phyloP scores from a whole-genome alignment of 257 asterid genomes.

The Cynanchum wilfordii region DNA sequence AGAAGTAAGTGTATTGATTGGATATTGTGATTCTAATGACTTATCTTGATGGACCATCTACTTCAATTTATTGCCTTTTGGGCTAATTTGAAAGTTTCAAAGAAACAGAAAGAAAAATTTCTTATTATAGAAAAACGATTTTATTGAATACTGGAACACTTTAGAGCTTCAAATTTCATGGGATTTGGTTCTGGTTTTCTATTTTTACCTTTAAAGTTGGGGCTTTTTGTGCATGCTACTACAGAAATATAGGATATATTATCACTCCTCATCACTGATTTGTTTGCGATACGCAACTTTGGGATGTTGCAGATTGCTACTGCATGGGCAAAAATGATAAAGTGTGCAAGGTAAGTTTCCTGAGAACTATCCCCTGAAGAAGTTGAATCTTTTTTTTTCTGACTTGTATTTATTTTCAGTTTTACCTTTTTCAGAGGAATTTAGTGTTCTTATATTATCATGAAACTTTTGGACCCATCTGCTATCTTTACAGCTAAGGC shows the following conservation, averaged over 20 bases:
- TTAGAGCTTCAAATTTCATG: not conserved
- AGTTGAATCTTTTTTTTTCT: not conserved
- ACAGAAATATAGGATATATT: slow-evolving; percentile 2
- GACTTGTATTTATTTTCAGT: not conserved
- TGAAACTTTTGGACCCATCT: slow-evolving; percentile 4
- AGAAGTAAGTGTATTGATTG: not conserved
- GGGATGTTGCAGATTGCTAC: slow-evolving; percentile 61
- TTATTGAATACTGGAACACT: not conserved
- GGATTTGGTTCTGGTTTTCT: not conserved
- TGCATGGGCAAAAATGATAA: slow-evolving; percentile 45
- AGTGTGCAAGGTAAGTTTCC: slow-evolving; percentile 37
- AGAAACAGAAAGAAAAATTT: not conserved
- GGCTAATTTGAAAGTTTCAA: not conserved
- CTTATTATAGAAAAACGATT: not conserved
- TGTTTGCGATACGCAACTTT: slow-evolving; percentile 13
- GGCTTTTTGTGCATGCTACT: not conserved
- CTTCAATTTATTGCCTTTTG: not conserved
- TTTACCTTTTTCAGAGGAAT: not conserved
- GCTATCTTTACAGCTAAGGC: slow-evolving; percentile 36
- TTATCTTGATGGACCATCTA: too few species aligned
- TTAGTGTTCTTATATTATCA: not conserved
- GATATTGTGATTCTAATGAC: not conserved
- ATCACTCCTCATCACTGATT: not conserved
- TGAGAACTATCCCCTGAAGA: slow-evolving; percentile 13
- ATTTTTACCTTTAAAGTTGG: not conserved